Evolutionary conservation across 2,329 filamentous ascomycete genomes (phyloP), one percentile per base, ranked within the genome.

Genomic region (Fonsecaea multimorphosa): DNA sequence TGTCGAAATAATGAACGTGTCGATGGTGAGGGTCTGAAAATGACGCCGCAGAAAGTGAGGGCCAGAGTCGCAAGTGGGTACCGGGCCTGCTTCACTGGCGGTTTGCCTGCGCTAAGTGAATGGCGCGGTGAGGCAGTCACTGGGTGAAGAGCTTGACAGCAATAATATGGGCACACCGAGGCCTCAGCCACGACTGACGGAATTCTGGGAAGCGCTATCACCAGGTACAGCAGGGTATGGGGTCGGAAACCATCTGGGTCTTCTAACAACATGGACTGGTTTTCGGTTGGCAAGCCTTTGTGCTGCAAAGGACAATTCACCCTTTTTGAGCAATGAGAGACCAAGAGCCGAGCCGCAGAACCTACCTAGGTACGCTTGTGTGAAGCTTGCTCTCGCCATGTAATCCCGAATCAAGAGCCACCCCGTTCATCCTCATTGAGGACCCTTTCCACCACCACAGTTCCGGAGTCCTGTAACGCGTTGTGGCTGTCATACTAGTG

Each of bases 11-110:
- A 34, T 52, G 57, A 55, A 60, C 36, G 46, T 64, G 46, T 51
- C 56, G 55, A 55, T 24, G 51, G 56, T 58, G 66, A 65, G 63
- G 63, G 60, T 54, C 49, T 53, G 60, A 63, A 65, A 65, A 64
- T 63, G 63, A 57, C 40, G 64, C 58, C 19, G 46, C 44, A 44
- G 54, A 61, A 38, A 24, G 31, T 61, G 46, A 53, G 46, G 58
- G 58, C 46, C 46, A 53, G 44, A 51, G 38, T 51, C 51, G 44
- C 22, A 32, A 16, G 52, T 34, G 44, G 52, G 34, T 55, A 34
- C 53, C 49, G 32, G n/a, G 64, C 59, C 64, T 62, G 27, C 52
- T 40, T 46, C 60, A 62, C 36, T 62, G 38, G 54, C 53, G 38
- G 56, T 31, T 31, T 58, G 56, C 56, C 56, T 58, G 56, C 56